Percentiles rank a stretch among this genome's conserved stretches.
These are phyloP conservation scores for Aspergillus tubingensis DNA, from an alignment of 2,329 filamentous ascomycete species.

Conservation along the genomic window DNA sequence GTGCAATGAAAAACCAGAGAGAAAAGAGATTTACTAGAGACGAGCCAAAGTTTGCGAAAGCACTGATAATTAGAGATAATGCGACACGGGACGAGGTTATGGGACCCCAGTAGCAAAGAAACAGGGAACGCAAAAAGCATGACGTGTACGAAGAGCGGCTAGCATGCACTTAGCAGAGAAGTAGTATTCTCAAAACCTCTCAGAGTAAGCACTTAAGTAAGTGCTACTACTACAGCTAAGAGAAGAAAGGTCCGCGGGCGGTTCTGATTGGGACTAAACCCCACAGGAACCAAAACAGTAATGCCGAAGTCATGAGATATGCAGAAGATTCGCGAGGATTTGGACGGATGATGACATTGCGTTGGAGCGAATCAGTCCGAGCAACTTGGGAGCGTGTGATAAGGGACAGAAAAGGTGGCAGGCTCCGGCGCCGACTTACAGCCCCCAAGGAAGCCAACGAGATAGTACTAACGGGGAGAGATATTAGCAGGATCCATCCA, in stretches of 20 bases:
- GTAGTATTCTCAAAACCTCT: neutral
- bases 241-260: neutral
- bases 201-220: no score
- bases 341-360: neutral
- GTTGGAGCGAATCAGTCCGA: neutral
- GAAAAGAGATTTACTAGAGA: neutral
- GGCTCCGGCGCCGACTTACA: neutral
- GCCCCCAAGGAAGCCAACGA: neutral
- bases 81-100: neutral
- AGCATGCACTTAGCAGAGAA: neutral
- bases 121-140: constrained; percentile 8
- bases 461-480: neutral
- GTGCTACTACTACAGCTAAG: neutral
- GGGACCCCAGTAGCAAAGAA: constrained; percentile 2
- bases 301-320: neutral
- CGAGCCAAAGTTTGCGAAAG: neutral
- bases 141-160: constrained; percentile 10
- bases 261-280: neutral
- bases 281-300: neutral
- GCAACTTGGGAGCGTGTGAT: neutral
- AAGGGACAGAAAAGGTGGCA: neutral
- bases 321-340: neutral
- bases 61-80: neutral
- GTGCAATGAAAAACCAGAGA: neutral
- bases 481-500: constrained; percentile 7